Conservation (phyloP, 1,139 yeast genomes). For the Yamadazyma blattariae region DNA sequence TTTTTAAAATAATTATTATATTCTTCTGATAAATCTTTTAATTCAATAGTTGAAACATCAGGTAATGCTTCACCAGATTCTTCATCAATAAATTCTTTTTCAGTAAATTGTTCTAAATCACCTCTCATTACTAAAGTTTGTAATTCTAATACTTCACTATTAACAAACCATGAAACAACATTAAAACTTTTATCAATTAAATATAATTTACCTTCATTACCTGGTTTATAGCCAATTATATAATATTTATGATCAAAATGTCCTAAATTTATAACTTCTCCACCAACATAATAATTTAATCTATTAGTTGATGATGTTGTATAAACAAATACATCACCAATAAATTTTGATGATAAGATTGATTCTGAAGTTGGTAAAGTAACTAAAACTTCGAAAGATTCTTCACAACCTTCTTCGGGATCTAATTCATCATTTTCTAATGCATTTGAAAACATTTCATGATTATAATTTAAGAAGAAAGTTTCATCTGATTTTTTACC, state of each 20-base stretch:
- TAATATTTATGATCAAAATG: slow-evolving; percentile 90
- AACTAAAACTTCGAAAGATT: slow-evolving; percentile 77
- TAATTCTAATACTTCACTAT: slow-evolving; percentile 84
- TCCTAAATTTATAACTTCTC: slow-evolving; percentile 85
- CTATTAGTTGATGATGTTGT: slow-evolving; percentile 80
- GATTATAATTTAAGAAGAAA: slow-evolving; percentile 75
- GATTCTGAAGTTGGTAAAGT: slow-evolving; percentile 72
- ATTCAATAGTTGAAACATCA: slow-evolving; percentile 56
- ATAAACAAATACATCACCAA: slow-evolving; percentile 94
- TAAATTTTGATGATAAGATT: slow-evolving; percentile 88
- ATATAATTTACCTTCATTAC: slow-evolving; percentile 81
- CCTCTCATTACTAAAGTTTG: slow-evolving; percentile 96
- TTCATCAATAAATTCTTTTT: slow-evolving; percentile 29
- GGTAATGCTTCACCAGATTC: slow-evolving; percentile 40
- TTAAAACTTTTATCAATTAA: slow-evolving; percentile 88
- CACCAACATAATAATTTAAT: slow-evolving; percentile 92
- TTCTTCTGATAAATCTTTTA: slow-evolving; percentile 60
- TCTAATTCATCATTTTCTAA: slow-evolving; percentile 56
- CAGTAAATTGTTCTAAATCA: slow-evolving; percentile 58
- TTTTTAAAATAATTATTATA: slow-evolving; percentile 39
- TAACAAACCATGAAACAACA: slow-evolving; percentile 76
- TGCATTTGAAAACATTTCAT: slow-evolving; percentile 65
- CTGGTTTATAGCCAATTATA: slow-evolving; percentile 81
- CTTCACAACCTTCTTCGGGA: slow-evolving; percentile 85
- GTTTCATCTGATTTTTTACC: slow-evolving; percentile 54